Percentiles rank a stretch among this genome's conserved stretches.
Evolutionary conservation across 176 grass and related monocot species (phyloP).

Genomic region (Alloteropsis semialata): DNA sequence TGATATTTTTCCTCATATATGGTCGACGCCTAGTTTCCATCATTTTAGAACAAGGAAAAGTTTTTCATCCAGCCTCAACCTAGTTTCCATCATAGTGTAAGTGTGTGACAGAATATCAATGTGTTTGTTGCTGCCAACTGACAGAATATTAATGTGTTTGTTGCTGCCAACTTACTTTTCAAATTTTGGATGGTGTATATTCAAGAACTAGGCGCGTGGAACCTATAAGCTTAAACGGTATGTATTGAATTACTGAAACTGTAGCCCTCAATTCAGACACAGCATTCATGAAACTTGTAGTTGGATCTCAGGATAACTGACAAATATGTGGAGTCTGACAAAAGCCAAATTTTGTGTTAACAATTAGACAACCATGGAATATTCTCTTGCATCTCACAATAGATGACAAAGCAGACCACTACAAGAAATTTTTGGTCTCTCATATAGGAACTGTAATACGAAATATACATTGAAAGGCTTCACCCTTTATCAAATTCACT

Average conservation of each 20-base stretch:
- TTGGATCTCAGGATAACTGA: not conserved
- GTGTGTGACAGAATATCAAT: no score
- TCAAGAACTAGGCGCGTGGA: not conserved
- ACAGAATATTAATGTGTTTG: no score
- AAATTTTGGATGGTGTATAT: not conserved
- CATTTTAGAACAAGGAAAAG: not conserved
- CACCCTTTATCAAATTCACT: not conserved
- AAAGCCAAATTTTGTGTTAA: not conserved
- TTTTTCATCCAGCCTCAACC: not conserved
- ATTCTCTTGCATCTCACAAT: conserved; percentile 4
- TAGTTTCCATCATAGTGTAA: not conserved
- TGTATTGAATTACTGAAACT: not conserved
- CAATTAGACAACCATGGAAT: not conserved
- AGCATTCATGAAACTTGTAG: not conserved
- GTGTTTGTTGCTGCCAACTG: not conserved
- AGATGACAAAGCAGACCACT: conserved; percentile 10
- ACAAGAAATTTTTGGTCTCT: not conserved
- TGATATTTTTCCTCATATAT: not conserved
- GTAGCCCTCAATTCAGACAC: not conserved
- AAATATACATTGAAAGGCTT: not conserved
- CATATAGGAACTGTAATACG: conserved; percentile 8
- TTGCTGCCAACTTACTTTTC: not conserved
- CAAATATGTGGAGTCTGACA: not conserved
- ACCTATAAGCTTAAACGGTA: not conserved
- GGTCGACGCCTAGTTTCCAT: not conserved